Evolutionary conservation across 306 rosid species (phyloP), one percentile per base, ranked within the genome.

Genomic region (Carpinus viminea): DNA sequence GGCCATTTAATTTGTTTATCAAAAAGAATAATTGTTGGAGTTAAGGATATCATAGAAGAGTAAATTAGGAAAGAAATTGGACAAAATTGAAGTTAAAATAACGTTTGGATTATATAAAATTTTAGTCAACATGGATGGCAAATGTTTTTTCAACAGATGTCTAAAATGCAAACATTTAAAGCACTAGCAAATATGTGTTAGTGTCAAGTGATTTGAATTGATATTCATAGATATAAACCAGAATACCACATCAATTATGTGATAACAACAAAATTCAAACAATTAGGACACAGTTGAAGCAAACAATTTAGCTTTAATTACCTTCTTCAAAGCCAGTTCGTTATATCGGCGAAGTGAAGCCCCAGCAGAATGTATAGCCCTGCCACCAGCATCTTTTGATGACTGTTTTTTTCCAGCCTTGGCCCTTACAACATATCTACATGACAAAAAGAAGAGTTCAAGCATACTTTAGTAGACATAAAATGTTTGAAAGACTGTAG

Each of bases 321-420:
- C 98, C 97, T 88, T 95, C 88, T 90, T 92, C 86, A 95, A 86
- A 8, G 91, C 98, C 65, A 85, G 88, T 83, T 92, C 98, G 53
- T 95, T 95, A 78, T 92, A 74, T 16, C 98, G 92, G 70, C 98
- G 96, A 72, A 95, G 95, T 50, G 96, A 91, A 64, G 98, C 92
- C 77, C 98, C 98, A 1, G 98, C 98, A 36, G 98, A 95, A 87
- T 92, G 94, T 13, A 84, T 90, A 79, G 83, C 48, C 79, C 87
- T 86, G 52, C 98, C 98, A 73, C 93, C 72, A 78, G 87, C 98
- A 91, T 95, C 98, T 86, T 95, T 92, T 31, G 98, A 76, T 62
- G 98, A 95, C 71, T 95, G 98, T 69, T 90, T 92, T 81, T 90
- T 95, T 3, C 98, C 98, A 57, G 98, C 90, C 85, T 92, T 92